Base-by-base conservation (phyloP, 768 basidiomycete species). In the Lanmaoa rubissima region DNA sequence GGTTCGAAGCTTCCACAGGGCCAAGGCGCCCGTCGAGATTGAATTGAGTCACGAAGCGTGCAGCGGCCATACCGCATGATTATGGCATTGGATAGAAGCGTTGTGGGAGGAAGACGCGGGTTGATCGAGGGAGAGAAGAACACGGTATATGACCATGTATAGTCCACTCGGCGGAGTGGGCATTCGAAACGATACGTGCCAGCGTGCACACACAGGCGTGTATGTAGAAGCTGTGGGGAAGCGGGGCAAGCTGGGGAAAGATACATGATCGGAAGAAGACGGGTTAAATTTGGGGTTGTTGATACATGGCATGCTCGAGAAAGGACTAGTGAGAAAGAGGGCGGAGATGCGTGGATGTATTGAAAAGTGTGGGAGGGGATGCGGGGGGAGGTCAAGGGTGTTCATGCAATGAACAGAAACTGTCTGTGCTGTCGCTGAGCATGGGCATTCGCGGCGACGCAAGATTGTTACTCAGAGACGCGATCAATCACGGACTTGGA, bases 201-300 rank as follows among this genome's bases (percentile, higher is more conserved):
- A 51, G 17, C 38, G 7, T 39, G 49, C 40, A 36, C 13, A 32
- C 17, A 13, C 39, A 48, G 39, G 38, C 48, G 42, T 45, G 60
- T 40, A 31, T 44, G 40, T 44, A 40, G 51, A 51, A 57, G 42
- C 44, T 60, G 53, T 60, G 56, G 66, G 60, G 61, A 65, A 63
- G 61, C 24, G 68, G 66, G 70, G 68, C 60, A 71, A 53, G 48
- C 44, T 53, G 67, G 65, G 61, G 54, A 51, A 54, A 48, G n/a
- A 36, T 11, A 6, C 19, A 35, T 35, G 53, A 56, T 58, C 44
- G 43, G 49, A 60, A 47, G 55, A 55, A 54, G 31, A 42, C 1
- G 32, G 21, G 36, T 16, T 46, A 40, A 46, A 48, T 64, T 58
- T 53, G 49, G 45, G 3, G 51, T 50, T 48, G 42, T 19, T 28